Base-by-base conservation (phyloP, 129 eudicot species). In the Ambrosia artemisiifolia region DNA sequence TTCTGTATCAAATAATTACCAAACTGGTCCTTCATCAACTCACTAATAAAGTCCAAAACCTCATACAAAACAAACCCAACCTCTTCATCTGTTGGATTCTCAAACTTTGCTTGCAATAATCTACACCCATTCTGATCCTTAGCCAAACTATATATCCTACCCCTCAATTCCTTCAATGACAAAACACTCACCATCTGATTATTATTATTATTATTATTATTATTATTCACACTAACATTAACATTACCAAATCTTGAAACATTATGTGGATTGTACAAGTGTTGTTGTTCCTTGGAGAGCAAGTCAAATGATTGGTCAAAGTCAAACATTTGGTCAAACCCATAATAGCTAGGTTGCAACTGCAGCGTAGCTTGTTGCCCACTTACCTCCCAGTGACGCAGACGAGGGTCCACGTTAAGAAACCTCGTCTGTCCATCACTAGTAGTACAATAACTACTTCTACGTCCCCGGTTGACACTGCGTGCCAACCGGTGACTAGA, bases 1-100 rank as follows among this genome's bases (percentile, higher is more conserved):
- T 87, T 87, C 77, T 79, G 85, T 42, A 87, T 53, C 35, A 91
- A 57, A 55, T 79, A 69, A 55, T 82, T 79, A 38, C 88, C 97
- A 65, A 77, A 87, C 34, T 91, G 91, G 35, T 83, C 76, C 69
- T 65, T 87, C 89, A 91, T 83, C 56, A 87, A 54, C 44, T 87
- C 91, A 13, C 19, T 72, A 28, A 85, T 65, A 74, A 33, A 44
- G 3, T 80, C 78, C 65, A 87, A 42, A 42, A 91, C 83, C 73
- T 85, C 89, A 2, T 70, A 57, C 48, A 91, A 40, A 36, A 91
- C 81, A 75, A 83, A 69, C 14, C 83, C 86, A 75, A 83, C 73
- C 55, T 90, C 87, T 30, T 68, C 84, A 43, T 32, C 65, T 53
- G 40, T 75, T 12, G 88, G 85, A 38, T 86, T 81, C 8, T 79